Evolutionary conservation across 192 early-diverging fungal genomes (phyloP), one percentile per base, ranked within the genome.

Genomic region (Gamsiella multidivaricata): DNA sequence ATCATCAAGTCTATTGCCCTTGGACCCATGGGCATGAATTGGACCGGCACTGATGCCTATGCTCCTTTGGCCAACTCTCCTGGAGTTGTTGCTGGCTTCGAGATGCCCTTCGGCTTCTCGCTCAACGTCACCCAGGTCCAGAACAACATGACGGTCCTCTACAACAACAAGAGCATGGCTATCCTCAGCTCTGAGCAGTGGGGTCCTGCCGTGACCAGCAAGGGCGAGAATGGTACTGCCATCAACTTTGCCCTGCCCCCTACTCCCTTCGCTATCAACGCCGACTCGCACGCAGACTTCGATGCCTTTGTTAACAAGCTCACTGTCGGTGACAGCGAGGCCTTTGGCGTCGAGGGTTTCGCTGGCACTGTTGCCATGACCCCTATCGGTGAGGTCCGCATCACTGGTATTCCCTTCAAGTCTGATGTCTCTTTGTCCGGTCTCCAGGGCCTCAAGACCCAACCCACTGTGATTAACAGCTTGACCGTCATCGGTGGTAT

Each of bases 71-170:
- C 82, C 23, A 66, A 70, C 53, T 81, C 86, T 33, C 69, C 82
- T 33, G 56, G 61, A 20, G 84, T 90, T 20, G 63, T 68, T 18
- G 86, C 86, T 26, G 73, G 59, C 5, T 86, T 86, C 65, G 52
- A 81, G 41, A 87, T 91, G 63, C 89, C 89, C 20, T 91, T 91
- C 46, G 86, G 85, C 43, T 91, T 91, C 61, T 58, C 81, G 28
- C 43, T 91, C n/a, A 84, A 81, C 25, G 83, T 91, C 54, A 85
- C 84, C 28, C 66, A 85, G 50, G 83, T 87, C 28, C 70, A 83
- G 51, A 83, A 85, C 58, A 82, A 83, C 52, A 84, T 88, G 45
- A 84, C 82, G 33, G 63, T 88, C n/a, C 50, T 70, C 56, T 73
- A 70, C 47, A 75, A 75, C 47, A 60, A 45, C 39, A 80, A 65